Conservation (phyloP, 352 stramenopile species). For the Phytophthora litchii region DNA sequence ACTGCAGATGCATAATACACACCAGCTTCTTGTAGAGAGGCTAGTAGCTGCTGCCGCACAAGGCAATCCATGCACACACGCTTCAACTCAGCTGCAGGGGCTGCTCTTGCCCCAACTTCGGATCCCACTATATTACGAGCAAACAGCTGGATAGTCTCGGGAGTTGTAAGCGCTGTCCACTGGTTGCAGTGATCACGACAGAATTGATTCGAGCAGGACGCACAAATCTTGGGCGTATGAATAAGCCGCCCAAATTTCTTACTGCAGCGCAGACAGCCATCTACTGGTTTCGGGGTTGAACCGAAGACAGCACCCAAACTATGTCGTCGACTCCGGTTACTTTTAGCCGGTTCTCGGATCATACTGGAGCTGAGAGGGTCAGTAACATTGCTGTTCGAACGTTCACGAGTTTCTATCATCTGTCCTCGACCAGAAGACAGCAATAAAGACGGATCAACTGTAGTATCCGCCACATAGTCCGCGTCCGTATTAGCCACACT, state of each 20-base stretch:
- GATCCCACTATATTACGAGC: constrained; percentile 5
- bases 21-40: constrained; percentile 40
- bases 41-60: constrained; percentile 57
- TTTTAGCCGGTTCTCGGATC: constrained; percentile 4
- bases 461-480: constrained; percentile 28
- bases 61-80: constrained; percentile 60
- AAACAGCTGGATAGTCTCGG: constrained; percentile 19
- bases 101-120: constrained; percentile 9
- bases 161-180: constrained; percentile 23
- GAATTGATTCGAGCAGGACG: constrained; percentile 54
- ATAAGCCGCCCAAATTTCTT: constrained; percentile 54
- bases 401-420: constrained; percentile 3
- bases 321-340: constrained; percentile 19
- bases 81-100: constrained; percentile 8
- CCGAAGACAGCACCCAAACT: constrained; percentile 26
- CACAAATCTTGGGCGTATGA: constrained; percentile 51
- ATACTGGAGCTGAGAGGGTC: constrained; percentile 28
- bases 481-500: constrained; percentile 20
- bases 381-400: constrained; percentile 26
- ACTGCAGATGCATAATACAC: constrained; percentile 46
- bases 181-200: constrained; percentile 55
- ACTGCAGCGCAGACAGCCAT: constrained; percentile 47
- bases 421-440: constrained; percentile 7
- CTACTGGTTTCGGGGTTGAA: constrained; percentile 8
- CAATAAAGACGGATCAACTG: constrained; percentile 17